Evolutionary conservation across 192 early-diverging fungal species (phyloP).

Genomic region (Coemansia sp.): DNA sequence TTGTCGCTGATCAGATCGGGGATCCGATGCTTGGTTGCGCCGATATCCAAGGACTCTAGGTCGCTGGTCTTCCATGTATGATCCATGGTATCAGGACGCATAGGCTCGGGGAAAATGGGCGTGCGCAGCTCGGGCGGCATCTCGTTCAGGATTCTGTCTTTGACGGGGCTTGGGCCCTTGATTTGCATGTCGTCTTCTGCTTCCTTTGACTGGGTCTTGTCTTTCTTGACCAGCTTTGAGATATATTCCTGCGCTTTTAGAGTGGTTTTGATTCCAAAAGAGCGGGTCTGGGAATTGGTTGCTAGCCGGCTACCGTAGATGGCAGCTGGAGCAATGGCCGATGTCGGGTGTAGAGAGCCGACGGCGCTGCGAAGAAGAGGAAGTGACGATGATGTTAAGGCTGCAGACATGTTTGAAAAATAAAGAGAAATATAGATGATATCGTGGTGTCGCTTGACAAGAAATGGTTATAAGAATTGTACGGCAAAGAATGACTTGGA

Average conservation of each 20-base stretch:
- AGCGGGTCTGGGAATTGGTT: no score
- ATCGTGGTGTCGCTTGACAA: no score
- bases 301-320: no score
- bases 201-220: not conserved
- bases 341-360: no score
- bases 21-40: constrained; percentile 61
- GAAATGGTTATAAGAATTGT: no score
- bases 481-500: no score
- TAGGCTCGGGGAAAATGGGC: constrained; percentile 54
- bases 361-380: no score
- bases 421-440: no score
- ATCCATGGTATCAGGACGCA: constrained; percentile 63
- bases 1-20: constrained; percentile 60
- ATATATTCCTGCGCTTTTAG: constrained; percentile 47
- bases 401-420: no score
- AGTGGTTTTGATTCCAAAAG: constrained; percentile 46
- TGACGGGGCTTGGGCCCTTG: constrained; percentile 23
- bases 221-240: constrained; percentile 24
- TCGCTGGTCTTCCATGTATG: constrained; percentile 56
- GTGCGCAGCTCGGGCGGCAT: constrained; percentile 49
- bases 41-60: constrained; percentile 65
- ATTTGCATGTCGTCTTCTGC: constrained; percentile 16
- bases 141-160: constrained; percentile 25
- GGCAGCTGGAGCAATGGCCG: no score
- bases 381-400: no score